Evolutionary conservation across 345 rosid genomes (phyloP).

Genomic region (Citrus medica): DNA sequence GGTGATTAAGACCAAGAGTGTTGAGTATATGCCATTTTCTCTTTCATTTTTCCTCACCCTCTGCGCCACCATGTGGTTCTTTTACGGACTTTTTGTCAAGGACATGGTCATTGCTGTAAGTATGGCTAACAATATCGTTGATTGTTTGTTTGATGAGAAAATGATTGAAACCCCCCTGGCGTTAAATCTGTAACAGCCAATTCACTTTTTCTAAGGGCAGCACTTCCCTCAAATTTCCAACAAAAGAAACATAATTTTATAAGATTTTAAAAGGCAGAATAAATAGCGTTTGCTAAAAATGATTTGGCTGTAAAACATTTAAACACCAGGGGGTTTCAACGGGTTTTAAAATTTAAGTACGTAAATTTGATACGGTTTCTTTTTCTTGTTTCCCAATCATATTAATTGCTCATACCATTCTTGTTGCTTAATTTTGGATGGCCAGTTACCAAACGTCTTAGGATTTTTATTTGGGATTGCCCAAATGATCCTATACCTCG

Average conservation of each 20-base stretch:
- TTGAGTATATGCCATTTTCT: conserved; percentile 82
- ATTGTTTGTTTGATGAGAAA: neutral
- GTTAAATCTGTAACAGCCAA: too few species aligned
- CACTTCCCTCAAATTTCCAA: too few species aligned
- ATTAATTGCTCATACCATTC: neutral
- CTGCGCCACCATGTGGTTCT: conserved; percentile 83
- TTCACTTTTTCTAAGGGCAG: too few species aligned
- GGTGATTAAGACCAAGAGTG: conserved; percentile 78
- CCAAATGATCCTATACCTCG: conserved; percentile 69
- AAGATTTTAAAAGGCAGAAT: too few species aligned
- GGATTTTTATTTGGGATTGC: conserved; percentile 56
- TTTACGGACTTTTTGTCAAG: conserved; percentile 64
- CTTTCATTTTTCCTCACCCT: conserved; percentile 70
- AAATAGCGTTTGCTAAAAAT: too few species aligned
- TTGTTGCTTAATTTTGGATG: conserved; percentile 1
- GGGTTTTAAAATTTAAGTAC: too few species aligned
- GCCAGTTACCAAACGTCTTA: conserved; percentile 51
- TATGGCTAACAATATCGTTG: neutral
- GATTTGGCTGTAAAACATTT: too few species aligned
- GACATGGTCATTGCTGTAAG: conserved; percentile 79
- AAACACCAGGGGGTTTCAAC: too few species aligned
- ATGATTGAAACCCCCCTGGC: too few species aligned
- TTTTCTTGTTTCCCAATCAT: neutral
- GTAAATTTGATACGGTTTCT: neutral
- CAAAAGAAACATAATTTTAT: too few species aligned